These are phyloP conservation scores for Umbilicaria muhlenbergii DNA, from an alignment of 495 filamentous ascomycete genomes.

Conservation along the genomic window DNA sequence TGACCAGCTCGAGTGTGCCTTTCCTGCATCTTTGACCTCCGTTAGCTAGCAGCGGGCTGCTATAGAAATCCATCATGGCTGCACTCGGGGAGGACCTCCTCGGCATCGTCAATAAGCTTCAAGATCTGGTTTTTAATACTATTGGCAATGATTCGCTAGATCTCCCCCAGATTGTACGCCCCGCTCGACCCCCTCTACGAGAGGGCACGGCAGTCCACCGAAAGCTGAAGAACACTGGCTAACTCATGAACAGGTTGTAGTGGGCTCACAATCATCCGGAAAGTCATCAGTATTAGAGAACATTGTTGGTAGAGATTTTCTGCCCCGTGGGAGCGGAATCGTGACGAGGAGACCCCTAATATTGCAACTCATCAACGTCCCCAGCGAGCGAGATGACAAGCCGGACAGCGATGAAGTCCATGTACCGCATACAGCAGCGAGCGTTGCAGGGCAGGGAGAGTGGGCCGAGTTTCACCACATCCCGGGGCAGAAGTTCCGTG, in stretches of 20 bases:
- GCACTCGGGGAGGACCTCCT: conserved; percentile 83
- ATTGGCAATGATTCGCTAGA: conserved; percentile 98
- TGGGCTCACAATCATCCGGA: conserved; percentile 94
- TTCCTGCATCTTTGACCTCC: too few relatives aligned
- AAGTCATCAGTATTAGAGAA: conserved; percentile 99
- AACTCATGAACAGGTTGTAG: conserved; percentile 58
- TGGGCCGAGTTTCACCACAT: conserved; percentile 98
- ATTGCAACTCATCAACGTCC: conserved; percentile 94
- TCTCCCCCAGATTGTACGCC: conserved; percentile 87
- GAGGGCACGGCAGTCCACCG: neutral
- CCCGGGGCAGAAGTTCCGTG: conserved; percentile 74
- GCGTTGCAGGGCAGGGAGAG: conserved; percentile 57
- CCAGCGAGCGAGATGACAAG: conserved; percentile 55
- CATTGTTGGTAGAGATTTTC: conserved; percentile 93
- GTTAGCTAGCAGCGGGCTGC: too few relatives aligned
- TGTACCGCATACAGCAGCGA: conserved; percentile 52
- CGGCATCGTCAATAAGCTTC: conserved; percentile 85
- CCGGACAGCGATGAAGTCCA: conserved; percentile 50
- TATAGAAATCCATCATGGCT: conserved; percentile 31
- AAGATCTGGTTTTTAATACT: conserved; percentile 97
- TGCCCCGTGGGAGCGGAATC: conserved; percentile 92
- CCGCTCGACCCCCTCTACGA: conserved; percentile 2
- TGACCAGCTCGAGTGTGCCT: too few relatives aligned
- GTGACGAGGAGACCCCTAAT: conserved; percentile 90
- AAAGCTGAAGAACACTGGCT: conserved; percentile 2